phyloP scores from a whole-genome alignment of 225 moss, liverwort and hornwort genomes.

The Marchantia polymorpha region DNA sequence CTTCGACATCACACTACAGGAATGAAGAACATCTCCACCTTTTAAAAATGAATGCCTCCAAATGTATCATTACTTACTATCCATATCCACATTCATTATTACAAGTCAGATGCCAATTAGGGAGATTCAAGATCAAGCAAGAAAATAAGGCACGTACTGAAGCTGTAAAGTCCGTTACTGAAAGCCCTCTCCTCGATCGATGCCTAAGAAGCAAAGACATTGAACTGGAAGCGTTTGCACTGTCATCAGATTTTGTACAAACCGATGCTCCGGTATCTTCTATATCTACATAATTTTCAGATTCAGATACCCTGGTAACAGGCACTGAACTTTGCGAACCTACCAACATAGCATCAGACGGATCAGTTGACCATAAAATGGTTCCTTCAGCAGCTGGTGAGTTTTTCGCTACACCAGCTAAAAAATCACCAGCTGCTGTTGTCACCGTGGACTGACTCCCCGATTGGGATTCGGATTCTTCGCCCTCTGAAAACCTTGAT shows the following conservation, averaged over 20 bases:
- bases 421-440: not conserved
- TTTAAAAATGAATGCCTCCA: not conserved
- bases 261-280: slow-evolving; percentile 23
- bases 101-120: not conserved
- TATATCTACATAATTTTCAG: slow-evolving; percentile 24
- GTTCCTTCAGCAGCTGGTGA: slow-evolving; percentile 8
- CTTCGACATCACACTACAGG: not conserved
- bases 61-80: not conserved
- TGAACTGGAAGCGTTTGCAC: not conserved
- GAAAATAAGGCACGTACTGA: slow-evolving; percentile 48
- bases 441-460: not conserved
- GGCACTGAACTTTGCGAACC: not conserved
- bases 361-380: not conserved
- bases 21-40: not conserved
- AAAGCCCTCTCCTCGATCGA: slow-evolving; percentile 50
- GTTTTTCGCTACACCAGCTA: not conserved
- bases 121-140: not conserved
- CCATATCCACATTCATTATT: not conserved
- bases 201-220: slow-evolving; percentile 26
- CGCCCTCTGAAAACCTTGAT: not conserved
- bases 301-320: not conserved
- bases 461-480: not conserved
- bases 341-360: not conserved
- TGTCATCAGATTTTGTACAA: not conserved
- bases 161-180: slow-evolving; percentile 91